Percentiles rank a stretch among this genome's conserved stretches.
Evolutionary conservation across 148 eudicot species (phyloP).

Genomic region (Vaccinium vitisidaea): DNA sequence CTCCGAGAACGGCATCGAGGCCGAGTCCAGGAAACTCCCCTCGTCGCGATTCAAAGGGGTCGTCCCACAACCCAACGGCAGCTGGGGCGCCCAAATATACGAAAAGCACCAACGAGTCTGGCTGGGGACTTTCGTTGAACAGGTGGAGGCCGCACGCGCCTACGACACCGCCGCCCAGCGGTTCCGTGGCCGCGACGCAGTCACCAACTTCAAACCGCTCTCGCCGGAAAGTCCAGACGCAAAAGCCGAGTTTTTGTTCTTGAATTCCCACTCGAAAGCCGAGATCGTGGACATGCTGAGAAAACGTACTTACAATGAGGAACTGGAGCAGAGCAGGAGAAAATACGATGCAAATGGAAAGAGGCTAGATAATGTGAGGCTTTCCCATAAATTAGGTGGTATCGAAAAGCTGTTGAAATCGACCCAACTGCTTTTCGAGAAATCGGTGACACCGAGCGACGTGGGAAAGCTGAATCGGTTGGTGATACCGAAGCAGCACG

Average conservation of each 20-base stretch:
- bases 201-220: conserved; percentile 64
- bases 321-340: conserved; percentile 59
- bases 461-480: conserved; percentile 80
- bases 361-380: not conserved
- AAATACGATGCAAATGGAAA: not conserved
- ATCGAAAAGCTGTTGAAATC: conserved; percentile 7
- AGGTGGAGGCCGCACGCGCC: conserved; percentile 74
- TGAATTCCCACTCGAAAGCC: conserved; percentile 55
- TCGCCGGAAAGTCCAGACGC: conserved; percentile 21
- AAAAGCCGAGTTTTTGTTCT: conserved; percentile 34
- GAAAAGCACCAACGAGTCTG: conserved; percentile 94
- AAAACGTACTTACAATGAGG: conserved; percentile 71
- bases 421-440: conserved; percentile 65
- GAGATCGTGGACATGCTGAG: conserved; percentile 83
- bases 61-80: conserved; percentile 92
- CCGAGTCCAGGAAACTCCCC: conserved; percentile 76
- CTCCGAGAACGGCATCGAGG: conserved; percentile 47
- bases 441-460: conserved; percentile 80
- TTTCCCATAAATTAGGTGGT: not conserved
- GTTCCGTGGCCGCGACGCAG: conserved; percentile 91
- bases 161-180: conserved; percentile 88
- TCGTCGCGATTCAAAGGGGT: conserved; percentile 87
- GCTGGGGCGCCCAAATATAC: conserved; percentile 97
- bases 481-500: conserved; percentile 87
- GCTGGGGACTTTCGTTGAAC: conserved; percentile 88